phyloP scores from a whole-genome alignment of 768 basidiomycete species.

The Serendipita sp. region DNA sequence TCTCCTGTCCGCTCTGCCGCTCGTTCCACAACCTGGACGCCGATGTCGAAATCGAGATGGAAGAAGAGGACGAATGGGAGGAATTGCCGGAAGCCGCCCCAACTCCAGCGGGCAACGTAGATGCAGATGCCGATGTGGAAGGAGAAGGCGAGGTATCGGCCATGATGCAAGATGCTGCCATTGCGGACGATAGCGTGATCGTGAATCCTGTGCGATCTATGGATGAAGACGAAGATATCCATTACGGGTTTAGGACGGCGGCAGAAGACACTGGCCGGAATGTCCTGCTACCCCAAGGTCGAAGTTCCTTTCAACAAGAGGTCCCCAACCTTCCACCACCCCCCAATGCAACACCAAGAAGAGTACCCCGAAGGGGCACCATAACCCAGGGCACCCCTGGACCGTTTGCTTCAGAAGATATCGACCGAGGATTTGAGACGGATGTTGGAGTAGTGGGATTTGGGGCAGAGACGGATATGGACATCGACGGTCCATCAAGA shows the following conservation, averaged over 20 bases:
- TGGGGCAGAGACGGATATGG: conserved; percentile 4
- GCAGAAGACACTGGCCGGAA: neutral
- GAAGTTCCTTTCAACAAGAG: neutral
- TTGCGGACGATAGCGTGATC: neutral
- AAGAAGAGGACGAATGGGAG: conserved; percentile 10
- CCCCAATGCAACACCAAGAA: neutral
- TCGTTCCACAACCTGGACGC: conserved; percentile 92
- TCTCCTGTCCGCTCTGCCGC: conserved; percentile 87
- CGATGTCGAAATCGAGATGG: conserved; percentile 65
- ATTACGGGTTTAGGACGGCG: neutral
- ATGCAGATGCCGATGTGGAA: neutral
- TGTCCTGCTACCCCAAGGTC: neutral
- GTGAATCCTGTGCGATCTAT: neutral
- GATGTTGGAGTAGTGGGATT: neutral
- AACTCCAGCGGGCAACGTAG: neutral
- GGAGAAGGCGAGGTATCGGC: neutral
- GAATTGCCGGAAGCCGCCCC: neutral
- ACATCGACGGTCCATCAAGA: neutral
- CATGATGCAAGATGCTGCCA: neutral
- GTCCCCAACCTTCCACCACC: neutral
- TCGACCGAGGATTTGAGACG: conserved; percentile 1
- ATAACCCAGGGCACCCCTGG: neutral
- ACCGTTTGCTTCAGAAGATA: neutral
- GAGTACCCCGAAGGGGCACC: neutral
- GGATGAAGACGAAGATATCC: neutral